These are phyloP conservation scores for Aspergillaceae sp. DNA, from an alignment of 2,329 filamentous ascomycete species.

Conservation along the genomic window DNA sequence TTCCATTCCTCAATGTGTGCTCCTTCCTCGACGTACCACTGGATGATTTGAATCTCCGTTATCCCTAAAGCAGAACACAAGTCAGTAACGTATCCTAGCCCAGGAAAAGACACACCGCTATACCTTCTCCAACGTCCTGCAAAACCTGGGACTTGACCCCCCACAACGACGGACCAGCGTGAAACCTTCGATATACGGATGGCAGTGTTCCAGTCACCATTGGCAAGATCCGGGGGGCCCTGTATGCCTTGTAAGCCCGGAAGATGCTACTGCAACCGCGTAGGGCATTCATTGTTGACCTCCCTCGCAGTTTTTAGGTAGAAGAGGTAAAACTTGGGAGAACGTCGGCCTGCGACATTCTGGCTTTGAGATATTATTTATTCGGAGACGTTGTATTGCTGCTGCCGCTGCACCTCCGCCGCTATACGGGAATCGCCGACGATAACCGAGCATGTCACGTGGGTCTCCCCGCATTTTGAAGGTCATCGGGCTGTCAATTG, in stretches of 20 bases:
- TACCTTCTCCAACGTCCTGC: constrained; percentile 38
- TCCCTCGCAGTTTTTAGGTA: neutral
- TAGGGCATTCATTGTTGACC: constrained; percentile 21
- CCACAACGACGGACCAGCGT: constrained; percentile 25
- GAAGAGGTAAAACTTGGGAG: neutral
- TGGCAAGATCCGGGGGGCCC: constrained; percentile 19
- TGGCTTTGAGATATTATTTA: neutral
- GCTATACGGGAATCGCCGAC: constrained; percentile 10
- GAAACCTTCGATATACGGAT: constrained; percentile 24
- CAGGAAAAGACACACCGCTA: neutral
- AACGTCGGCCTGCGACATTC: neutral
- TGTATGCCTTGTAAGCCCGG: constrained; percentile 17
- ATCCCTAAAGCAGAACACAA: constrained; percentile 56
- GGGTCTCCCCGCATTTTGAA: constrained; percentile 14
- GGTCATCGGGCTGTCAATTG: constrained; percentile 1
- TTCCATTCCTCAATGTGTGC: constrained; percentile 97
- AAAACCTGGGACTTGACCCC: constrained; percentile 32
- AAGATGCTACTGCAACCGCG: constrained; percentile 22
- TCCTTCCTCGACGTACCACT: constrained; percentile 97
- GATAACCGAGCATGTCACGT: constrained; percentile 19
- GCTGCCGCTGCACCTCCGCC: constrained; percentile 6
- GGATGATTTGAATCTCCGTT: constrained; percentile 96
- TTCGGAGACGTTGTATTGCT: neutral
- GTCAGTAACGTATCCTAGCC: constrained; percentile 9
- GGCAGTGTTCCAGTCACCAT: constrained; percentile 16